Evolutionary conservation across 2,329 filamentous ascomycete species (phyloP).

Genomic region (Ramularia collo-cygni): DNA sequence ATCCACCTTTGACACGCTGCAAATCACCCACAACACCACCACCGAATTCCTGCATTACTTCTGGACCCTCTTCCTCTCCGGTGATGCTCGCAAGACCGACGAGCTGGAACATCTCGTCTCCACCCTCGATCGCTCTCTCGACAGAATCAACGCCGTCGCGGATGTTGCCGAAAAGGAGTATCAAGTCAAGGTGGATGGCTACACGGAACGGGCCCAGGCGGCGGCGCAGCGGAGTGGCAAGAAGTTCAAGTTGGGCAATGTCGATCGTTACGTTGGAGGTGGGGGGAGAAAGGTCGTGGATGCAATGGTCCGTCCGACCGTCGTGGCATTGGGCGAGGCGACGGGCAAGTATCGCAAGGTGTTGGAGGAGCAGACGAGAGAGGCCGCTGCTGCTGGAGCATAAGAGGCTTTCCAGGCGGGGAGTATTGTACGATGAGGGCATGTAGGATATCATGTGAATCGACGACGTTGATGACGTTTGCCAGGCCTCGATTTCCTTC

Average conservation of each 20-base stretch:
- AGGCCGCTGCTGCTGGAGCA: conserved; percentile 18
- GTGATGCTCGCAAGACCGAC: conserved; percentile 65
- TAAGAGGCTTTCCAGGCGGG: no score
- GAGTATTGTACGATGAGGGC: no score
- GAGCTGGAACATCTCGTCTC: conserved; percentile 79
- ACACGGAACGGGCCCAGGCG: conserved; percentile 64
- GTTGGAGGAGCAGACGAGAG: conserved; percentile 50
- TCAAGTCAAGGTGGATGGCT: conserved; percentile 56
- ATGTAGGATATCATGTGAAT: no score
- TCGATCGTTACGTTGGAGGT: conserved; percentile 57
- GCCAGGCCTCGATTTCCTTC: no score
- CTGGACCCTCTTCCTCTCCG: conserved; percentile 86
- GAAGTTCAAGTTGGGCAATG: conserved; percentile 53
- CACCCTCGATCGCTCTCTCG: conserved; percentile 68
- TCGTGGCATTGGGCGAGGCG: conserved; percentile 65
- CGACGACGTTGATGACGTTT: no score
- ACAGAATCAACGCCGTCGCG: conserved; percentile 74
- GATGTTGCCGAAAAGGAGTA: conserved; percentile 71
- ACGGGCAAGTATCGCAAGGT: conserved; percentile 63
- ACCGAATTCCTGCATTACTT: conserved; percentile 97
- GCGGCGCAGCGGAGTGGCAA: conserved; percentile 66
- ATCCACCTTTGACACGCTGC: conserved; percentile 54
- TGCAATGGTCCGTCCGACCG: conserved; percentile 67
- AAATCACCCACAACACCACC: conserved; percentile 81
- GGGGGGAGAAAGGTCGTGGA: conserved; percentile 72